Percentiles rank a stretch among this genome's conserved stretches.
Conservation (phyloP, 176 grass and related monocot species). For the Oryza longistaminata region DNA sequence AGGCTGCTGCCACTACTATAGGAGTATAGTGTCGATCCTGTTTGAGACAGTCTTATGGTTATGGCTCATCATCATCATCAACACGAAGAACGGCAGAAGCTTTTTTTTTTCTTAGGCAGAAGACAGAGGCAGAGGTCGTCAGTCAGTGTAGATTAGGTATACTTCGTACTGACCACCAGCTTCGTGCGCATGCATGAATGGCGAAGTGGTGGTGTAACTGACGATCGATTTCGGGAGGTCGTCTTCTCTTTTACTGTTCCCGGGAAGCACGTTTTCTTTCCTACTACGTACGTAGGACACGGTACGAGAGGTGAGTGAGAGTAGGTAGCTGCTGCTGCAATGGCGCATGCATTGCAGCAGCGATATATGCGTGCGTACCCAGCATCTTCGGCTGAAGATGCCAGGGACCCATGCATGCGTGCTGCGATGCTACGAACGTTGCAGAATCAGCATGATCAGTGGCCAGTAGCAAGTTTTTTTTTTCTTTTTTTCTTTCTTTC, state of each 20-base stretch:
- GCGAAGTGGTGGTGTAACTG: background rate
- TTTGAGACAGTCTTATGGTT: background rate
- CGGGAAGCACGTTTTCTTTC: constrained; percentile 2
- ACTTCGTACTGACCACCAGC: background rate
- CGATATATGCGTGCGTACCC: background rate
- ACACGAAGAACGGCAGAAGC: background rate
- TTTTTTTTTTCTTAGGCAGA: background rate
- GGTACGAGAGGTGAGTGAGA: background rate
- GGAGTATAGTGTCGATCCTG: background rate
- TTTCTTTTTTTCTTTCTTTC: background rate
- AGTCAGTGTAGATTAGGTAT: background rate
- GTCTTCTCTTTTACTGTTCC: background rate
- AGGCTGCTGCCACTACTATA: background rate
- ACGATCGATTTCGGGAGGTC: background rate
- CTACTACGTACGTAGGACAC: background rate
- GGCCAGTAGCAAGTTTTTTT: background rate
- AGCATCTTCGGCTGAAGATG: constrained; percentile 33
- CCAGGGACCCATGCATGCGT: constrained; percentile 33
- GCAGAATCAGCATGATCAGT: constrained; percentile 12
- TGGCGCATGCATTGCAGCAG: background rate
- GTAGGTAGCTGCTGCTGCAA: background rate
- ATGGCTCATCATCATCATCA: background rate
- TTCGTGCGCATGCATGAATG: background rate
- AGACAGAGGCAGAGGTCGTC: background rate
- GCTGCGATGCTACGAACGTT: constrained; percentile 38